Evolutionary conservation across 1,284 basidiomycete genomes (phyloP).

Genomic region (Bjerkandera adusta): DNA sequence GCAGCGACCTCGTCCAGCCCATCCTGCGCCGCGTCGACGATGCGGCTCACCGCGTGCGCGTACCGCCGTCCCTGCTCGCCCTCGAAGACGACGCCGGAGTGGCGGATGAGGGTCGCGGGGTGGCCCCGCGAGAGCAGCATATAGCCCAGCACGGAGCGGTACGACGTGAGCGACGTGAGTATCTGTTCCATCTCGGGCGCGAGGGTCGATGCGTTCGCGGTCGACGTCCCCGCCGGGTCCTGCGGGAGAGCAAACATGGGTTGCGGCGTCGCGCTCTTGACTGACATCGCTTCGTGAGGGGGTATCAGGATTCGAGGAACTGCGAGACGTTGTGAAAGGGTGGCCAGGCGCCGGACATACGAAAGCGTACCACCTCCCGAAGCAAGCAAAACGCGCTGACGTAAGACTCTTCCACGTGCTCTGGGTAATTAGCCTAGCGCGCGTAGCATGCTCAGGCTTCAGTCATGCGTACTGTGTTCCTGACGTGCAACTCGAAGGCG

Average conservation of each 20-base stretch:
- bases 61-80: slow-evolving; percentile 83
- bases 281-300: slow-evolving; percentile 2
- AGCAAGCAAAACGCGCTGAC: too few species aligned
- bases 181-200: slow-evolving; percentile 73
- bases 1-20: slow-evolving; percentile 73
- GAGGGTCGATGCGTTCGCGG: slow-evolving; percentile 13
- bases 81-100: slow-evolving; percentile 85
- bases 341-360: too few species aligned
- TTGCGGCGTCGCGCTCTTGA: neutral
- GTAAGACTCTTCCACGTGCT: too few species aligned
- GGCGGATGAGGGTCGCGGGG: slow-evolving; percentile 72
- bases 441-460: too few species aligned
- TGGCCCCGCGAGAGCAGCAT: slow-evolving; percentile 73
- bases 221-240: neutral
- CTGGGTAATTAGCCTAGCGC: too few species aligned
- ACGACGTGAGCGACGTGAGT: slow-evolving; percentile 70
- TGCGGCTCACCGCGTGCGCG: slow-evolving; percentile 72
- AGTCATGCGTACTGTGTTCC: too few species aligned
- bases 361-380: too few species aligned
- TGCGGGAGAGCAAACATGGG: neutral
- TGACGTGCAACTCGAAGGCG: too few species aligned
- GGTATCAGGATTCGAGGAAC: too few species aligned
- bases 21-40: slow-evolving; percentile 73
- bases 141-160: slow-evolving; percentile 86
- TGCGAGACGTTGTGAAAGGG: too few species aligned